Conservation (phyloP, 2,329 filamentous ascomycete species). For the Emergomyces pasteurianus region DNA sequence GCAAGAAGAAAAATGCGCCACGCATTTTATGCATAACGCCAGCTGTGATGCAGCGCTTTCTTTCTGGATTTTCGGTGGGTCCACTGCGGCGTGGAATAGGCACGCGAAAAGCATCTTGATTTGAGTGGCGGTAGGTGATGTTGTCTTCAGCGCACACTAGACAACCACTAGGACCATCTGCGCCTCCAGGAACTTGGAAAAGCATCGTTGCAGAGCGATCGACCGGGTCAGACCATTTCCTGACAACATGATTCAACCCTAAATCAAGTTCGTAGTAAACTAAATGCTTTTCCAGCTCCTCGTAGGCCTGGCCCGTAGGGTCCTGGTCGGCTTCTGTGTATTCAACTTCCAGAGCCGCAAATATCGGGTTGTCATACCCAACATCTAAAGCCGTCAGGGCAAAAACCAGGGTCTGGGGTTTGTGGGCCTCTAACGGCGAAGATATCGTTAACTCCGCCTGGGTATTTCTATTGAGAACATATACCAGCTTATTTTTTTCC, state of each 20-base stretch:
- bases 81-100: conserved; percentile 79
- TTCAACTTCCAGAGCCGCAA: conserved; percentile 87
- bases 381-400: conserved; percentile 82
- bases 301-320: conserved; percentile 66
- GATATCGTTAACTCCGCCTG: conserved; percentile 95
- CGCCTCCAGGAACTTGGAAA: conserved; percentile 90
- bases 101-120: conserved; percentile 78
- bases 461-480: conserved; percentile 89
- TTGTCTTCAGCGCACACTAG: conserved; percentile 90
- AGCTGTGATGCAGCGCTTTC: conserved; percentile 75
- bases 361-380: conserved; percentile 93
- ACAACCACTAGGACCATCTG: conserved; percentile 87
- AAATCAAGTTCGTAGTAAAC: conserved; percentile 98
- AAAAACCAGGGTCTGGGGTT: conserved; percentile 80
- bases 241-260: conserved; percentile 90
- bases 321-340: conserved; percentile 89
- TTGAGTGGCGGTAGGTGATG: conserved; percentile 94
- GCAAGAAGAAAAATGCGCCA: conserved; percentile 90
- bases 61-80: conserved; percentile 78
- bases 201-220: conserved; percentile 80
- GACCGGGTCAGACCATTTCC: conserved; percentile 90
- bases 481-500: conserved; percentile 99
- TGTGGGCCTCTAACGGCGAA: conserved; percentile 91
- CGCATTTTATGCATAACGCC: conserved; percentile 98
- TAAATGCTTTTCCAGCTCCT: conserved; percentile 75